phyloP scores from a whole-genome alignment of 2,329 filamentous ascomycete species.

The Fusarium anthophilum region DNA sequence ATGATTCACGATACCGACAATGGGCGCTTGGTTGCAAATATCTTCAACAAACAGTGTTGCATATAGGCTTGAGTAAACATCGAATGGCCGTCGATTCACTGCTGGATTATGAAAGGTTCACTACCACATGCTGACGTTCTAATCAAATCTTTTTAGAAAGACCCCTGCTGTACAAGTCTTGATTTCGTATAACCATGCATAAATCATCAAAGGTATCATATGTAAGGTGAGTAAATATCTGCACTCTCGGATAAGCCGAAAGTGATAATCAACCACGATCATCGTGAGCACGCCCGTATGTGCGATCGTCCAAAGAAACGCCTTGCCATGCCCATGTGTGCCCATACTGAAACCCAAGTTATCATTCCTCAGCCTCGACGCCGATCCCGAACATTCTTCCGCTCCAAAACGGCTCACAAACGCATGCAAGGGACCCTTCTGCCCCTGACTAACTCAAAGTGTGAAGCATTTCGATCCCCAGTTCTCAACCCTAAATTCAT shows the following conservation, averaged over 20 bases:
- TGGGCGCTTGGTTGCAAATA: not conserved
- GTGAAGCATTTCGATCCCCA: not conserved
- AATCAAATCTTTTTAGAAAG: not conserved
- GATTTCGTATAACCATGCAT: not conserved
- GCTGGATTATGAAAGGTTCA: not conserved
- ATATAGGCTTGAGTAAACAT: not conserved
- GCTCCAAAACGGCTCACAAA: not conserved
- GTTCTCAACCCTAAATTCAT: not conserved
- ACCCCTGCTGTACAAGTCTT: not conserved
- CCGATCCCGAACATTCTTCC: constrained; percentile 23
- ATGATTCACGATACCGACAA: not conserved
- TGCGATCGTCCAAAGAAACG: constrained; percentile 31
- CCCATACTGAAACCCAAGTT: constrained; percentile 17
- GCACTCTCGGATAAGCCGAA: not conserved
- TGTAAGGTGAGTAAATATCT: not conserved
- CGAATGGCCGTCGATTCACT: not conserved
- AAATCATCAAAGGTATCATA: constrained; percentile 20
- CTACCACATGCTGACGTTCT: not conserved
- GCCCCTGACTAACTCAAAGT: not conserved
- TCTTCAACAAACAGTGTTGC: not conserved
- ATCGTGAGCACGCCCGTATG: constrained; percentile 2
- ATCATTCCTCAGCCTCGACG: constrained; percentile 22
- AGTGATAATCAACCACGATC: constrained; percentile 12
- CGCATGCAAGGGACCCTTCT: not conserved
- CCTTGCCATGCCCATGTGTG: constrained; percentile 35